Percentiles rank a stretch among this genome's conserved stretches.
Conservation (phyloP, 441 rosid genomes). For the Kokia cookei region DNA sequence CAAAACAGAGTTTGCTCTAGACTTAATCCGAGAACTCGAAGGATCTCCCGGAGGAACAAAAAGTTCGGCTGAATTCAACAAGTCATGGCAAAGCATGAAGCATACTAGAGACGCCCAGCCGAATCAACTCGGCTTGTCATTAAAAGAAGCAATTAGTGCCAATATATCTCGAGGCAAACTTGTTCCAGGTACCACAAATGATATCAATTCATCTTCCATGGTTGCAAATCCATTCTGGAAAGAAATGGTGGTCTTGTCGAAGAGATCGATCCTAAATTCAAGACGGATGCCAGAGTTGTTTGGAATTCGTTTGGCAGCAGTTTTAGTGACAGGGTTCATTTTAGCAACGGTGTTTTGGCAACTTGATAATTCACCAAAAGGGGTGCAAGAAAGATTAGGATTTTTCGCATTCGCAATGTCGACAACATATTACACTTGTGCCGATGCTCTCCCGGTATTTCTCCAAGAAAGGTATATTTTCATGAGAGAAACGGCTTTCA, state of each 20-base stretch:
- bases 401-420: slow-evolving; percentile 87
- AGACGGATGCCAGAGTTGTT: slow-evolving; percentile 61
- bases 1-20: slow-evolving; percentile 67
- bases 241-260: slow-evolving; percentile 55
- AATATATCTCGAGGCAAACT: slow-evolving; percentile 81
- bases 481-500: slow-evolving; percentile 80
- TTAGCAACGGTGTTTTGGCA: slow-evolving; percentile 74
- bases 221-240: slow-evolving; percentile 72
- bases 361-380: slow-evolving; percentile 67
- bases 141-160: slow-evolving; percentile 82
- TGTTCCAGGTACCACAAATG: slow-evolving; percentile 53
- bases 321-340: slow-evolving; percentile 67
- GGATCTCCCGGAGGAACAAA: slow-evolving; percentile 69
- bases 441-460: slow-evolving; percentile 73
- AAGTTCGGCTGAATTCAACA: slow-evolving; percentile 68
- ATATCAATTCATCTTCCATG: slow-evolving; percentile 25
- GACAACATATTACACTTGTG: slow-evolving; percentile 83
- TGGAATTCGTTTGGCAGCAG: slow-evolving; percentile 54
- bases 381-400: slow-evolving; percentile 71
- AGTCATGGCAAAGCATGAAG: slow-evolving; percentile 51
- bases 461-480: slow-evolving; percentile 79
- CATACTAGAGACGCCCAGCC: slow-evolving; percentile 16
- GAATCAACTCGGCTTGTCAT: slow-evolving; percentile 37
- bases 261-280: slow-evolving; percentile 49
- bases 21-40: slow-evolving; percentile 70